phyloP scores from a whole-genome alignment of 306 rosid species.

The Trifolium pratense region DNA sequence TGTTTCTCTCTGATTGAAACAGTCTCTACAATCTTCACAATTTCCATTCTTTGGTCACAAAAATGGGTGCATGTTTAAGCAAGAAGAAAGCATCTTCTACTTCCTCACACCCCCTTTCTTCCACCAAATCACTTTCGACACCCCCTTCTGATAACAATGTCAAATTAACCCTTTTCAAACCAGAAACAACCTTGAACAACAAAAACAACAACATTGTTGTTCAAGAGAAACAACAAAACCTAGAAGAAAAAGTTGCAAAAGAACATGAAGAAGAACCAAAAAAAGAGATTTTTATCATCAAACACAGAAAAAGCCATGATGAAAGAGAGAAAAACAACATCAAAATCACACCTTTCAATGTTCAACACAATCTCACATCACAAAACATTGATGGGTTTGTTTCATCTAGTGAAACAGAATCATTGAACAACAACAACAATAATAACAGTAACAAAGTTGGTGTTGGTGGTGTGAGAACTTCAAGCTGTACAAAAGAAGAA shows the following conservation, averaged over 20 bases:
- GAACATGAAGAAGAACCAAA: slow-evolving; percentile 46
- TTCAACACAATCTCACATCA: slow-evolving; percentile 34
- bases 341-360: slow-evolving; percentile 40
- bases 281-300: slow-evolving; percentile 79
- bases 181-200: slow-evolving; percentile 42
- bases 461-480: slow-evolving; percentile 68
- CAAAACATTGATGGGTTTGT: slow-evolving; percentile 23
- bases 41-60: neutral
- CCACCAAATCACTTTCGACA: slow-evolving; percentile 44
- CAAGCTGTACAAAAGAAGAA: slow-evolving; percentile 91
- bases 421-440: neutral
- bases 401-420: slow-evolving; percentile 3
- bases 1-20: neutral
- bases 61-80: slow-evolving; percentile 94
- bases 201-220: slow-evolving; percentile 7
- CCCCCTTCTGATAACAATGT: slow-evolving; percentile 32
- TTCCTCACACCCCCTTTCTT: slow-evolving; percentile 28
- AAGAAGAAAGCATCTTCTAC: slow-evolving; percentile 58
- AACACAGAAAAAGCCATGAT: slow-evolving; percentile 87
- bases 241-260: slow-evolving; percentile 11
- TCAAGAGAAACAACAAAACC: slow-evolving; percentile 42
- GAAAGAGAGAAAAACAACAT: slow-evolving; percentile 55
- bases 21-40: neutral
- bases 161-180: slow-evolving; percentile 29
- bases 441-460: slow-evolving; percentile 21